Percentiles rank a stretch among this genome's conserved stretches.
phyloP scores from a whole-genome alignment of 129 eudicot species.

The Lactuca saligna region DNA sequence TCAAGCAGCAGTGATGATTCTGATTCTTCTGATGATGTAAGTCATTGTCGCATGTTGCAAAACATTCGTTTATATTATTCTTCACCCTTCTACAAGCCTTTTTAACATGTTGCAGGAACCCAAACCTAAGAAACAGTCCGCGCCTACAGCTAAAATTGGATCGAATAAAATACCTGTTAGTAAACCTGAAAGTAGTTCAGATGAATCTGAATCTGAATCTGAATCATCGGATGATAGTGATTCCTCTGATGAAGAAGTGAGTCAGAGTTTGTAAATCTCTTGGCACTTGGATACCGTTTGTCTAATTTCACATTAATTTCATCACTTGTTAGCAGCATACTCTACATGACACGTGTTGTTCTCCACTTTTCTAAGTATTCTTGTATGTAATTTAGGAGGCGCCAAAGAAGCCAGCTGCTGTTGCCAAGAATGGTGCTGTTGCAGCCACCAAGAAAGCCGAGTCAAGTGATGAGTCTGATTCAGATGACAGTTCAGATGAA shows the following conservation, averaged over 20 bases:
- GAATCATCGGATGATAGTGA: conserved; percentile 13
- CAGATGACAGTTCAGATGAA: conserved; percentile 52
- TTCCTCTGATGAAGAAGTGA: conserved; percentile 16
- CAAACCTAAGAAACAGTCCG: conserved; percentile 22
- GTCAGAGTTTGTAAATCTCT: not conserved
- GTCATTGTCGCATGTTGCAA: not conserved
- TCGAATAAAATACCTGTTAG: conserved; percentile 9
- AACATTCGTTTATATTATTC: not conserved
- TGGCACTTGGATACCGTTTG: not conserved
- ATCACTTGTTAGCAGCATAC: not conserved
- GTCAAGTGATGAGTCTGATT: conserved; percentile 52
- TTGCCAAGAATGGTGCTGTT: conserved; percentile 42
- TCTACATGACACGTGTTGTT: not conserved
- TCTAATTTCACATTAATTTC: not conserved
- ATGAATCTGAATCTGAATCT: conserved; percentile 17
- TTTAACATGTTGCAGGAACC: conserved; percentile 21
- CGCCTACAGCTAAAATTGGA: conserved; percentile 12
- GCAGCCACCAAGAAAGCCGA: conserved; percentile 50
- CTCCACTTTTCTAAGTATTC: not conserved
- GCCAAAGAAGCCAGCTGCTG: conserved; percentile 35
- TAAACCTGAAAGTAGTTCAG: conserved; percentile 23
- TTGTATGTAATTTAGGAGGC: conserved; percentile 16
- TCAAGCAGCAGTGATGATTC: conserved; percentile 37
- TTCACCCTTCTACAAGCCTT: conserved; percentile 6
- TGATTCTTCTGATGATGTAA: conserved; percentile 40